Base-by-base conservation (phyloP, 768 basidiomycete genomes). In the Pisolithus marmoratus region DNA sequence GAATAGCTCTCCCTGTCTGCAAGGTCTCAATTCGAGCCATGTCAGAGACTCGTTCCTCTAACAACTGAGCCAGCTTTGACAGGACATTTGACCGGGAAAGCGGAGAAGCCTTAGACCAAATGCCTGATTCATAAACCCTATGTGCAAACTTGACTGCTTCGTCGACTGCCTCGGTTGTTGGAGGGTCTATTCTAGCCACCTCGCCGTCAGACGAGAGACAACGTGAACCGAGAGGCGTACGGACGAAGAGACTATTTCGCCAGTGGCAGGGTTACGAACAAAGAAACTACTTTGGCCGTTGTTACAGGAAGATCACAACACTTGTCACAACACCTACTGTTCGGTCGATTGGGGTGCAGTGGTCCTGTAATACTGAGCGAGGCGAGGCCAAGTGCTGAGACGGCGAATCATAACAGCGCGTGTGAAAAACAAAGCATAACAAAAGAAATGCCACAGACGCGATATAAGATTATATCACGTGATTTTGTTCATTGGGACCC, bases 1-100 rank as follows among this genome's bases (percentile, higher is more conserved):
- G 75, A 43, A 90, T 83, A n/a, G 87, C 73, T 49, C 89, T 75
- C 11, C 90, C 90, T 0, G 90, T 92, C 65, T 93, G 90, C 45
- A 83, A 52, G 2, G 82, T 80, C 67, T 93, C 90, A 19, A 86
- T 69, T 37, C 69, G 64, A 2, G 87, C 86, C 12, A 90, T 63
- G 23, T 82, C 75, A 0, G 79, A 73, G 17, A 86, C 67, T 56
- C 70, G 75, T 17, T 72, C 71, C 57, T 85, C 83, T 8, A 92
- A 72, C 5, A 74, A 62, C 8, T 80, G 72, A 8, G 89, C 88
- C 34, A 93, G 72, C 41, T 76, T 77, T 3, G 81, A 75, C 6
- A 92, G 74, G 17, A 85, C 77, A 53, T 73, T 75, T 7, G 90
- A 84, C 41, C 90, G 85, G 34, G 78, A 64, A 0, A 81, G 60